phyloP scores from a whole-genome alignment of 1,139 yeast species.

The Saccharomyces hybrid region DNA sequence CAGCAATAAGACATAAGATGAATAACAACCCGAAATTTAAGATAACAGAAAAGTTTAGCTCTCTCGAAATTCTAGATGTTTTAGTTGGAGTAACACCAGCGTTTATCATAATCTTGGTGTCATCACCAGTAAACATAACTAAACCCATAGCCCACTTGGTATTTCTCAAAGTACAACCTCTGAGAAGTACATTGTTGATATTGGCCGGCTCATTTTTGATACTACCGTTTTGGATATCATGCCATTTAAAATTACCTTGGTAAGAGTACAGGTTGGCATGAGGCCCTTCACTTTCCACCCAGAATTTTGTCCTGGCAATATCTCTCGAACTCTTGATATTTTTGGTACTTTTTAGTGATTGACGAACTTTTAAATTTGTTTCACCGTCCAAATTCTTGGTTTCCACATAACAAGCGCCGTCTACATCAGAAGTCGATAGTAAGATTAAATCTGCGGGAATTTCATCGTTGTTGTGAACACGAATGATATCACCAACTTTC shows the following conservation, averaged over 20 bases:
- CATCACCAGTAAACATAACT: slow-evolving; percentile 83
- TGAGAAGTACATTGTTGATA: slow-evolving; percentile 68
- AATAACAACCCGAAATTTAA: slow-evolving; percentile 72
- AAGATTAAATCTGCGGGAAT: slow-evolving; percentile 87
- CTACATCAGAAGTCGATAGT: slow-evolving; percentile 74
- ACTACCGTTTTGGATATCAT: slow-evolving; percentile 38
- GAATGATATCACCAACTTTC: slow-evolving; percentile 79
- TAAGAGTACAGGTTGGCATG: slow-evolving; percentile 74
- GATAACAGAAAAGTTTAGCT: slow-evolving; percentile 72
- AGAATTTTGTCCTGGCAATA: slow-evolving; percentile 63
- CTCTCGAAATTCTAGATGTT: slow-evolving; percentile 72
- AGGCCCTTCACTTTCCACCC: slow-evolving; percentile 90
- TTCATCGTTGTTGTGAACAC: slow-evolving; percentile 81
- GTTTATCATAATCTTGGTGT: slow-evolving; percentile 88
- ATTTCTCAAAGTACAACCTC: slow-evolving; percentile 87
- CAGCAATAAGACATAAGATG: slow-evolving; percentile 73
- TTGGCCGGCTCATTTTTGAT: slow-evolving; percentile 59
- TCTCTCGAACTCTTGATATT: slow-evolving; percentile 59
- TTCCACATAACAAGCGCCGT: slow-evolving; percentile 88
- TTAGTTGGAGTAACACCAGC: slow-evolving; percentile 92
- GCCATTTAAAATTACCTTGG: slow-evolving; percentile 51
- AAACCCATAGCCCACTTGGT: slow-evolving; percentile 92
- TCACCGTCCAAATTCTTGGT: slow-evolving; percentile 96
- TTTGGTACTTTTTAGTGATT: slow-evolving; percentile 65
- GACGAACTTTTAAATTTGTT: slow-evolving; percentile 79